Evolutionary conservation across 805 yeast species (phyloP).

Genomic region (Blastobotrys mokoenaii): DNA sequence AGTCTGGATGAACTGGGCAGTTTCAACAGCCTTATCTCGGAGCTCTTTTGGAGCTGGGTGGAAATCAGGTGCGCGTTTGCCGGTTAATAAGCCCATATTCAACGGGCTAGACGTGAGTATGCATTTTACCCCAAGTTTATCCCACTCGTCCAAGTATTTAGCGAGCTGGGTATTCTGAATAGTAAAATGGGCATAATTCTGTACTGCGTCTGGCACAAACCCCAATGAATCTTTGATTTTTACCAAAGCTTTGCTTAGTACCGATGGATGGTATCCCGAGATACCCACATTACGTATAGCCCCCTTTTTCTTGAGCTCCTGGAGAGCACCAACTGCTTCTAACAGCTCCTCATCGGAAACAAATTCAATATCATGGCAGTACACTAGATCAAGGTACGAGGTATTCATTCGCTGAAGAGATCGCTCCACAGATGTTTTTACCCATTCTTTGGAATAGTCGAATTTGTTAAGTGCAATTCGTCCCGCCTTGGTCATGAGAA

Average conservation of each 20-base stretch:
- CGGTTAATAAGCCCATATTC: slow-evolving; percentile 76
- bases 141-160: slow-evolving; percentile 33
- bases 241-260: slow-evolving; percentile 31
- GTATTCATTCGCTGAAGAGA: slow-evolving; percentile 63
- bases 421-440: slow-evolving; percentile 54
- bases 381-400: slow-evolving; percentile 66
- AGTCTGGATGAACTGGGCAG: slow-evolving; percentile 36
- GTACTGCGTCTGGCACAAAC: slow-evolving; percentile 61
- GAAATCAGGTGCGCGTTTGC: slow-evolving; percentile 57
- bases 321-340: slow-evolving; percentile 57
- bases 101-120: slow-evolving; percentile 75
- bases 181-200: slow-evolving; percentile 76
- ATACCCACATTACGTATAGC: slow-evolving; percentile 59
- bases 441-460: slow-evolving; percentile 58
- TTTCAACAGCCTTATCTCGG: slow-evolving; percentile 35
- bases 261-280: slow-evolving; percentile 82
- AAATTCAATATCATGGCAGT: slow-evolving; percentile 86
- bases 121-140: slow-evolving; percentile 44
- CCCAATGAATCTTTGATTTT: slow-evolving; percentile 28
- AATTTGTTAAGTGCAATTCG: slow-evolving; percentile 59
- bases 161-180: slow-evolving; percentile 60
- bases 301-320: slow-evolving; percentile 54
- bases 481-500: slow-evolving; percentile 80
- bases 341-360: slow-evolving; percentile 45
- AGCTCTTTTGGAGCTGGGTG: slow-evolving; percentile 70